Conservation (phyloP, 306 rosid species). For the Trifolium fragiferum region DNA sequence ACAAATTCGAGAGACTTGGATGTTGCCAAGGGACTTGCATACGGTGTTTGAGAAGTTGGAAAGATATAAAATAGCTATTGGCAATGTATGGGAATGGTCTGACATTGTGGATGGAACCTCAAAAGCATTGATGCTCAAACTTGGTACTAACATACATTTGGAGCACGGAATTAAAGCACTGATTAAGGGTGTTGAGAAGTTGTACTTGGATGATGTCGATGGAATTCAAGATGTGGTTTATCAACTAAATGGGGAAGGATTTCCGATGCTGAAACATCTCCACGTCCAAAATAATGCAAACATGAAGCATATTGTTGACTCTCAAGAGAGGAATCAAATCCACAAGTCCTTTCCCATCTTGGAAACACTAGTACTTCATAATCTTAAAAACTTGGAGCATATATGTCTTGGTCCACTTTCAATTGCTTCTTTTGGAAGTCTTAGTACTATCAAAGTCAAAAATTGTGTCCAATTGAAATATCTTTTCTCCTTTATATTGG, state of each 20-base stretch:
- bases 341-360: neutral
- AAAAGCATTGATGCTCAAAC: slow-evolving; percentile 12
- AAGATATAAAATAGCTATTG: slow-evolving; percentile 6
- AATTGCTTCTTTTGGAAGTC: neutral
- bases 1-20: slow-evolving; percentile 2
- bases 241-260: neutral
- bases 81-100: slow-evolving; percentile 27
- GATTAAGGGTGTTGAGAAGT: neutral
- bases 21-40: slow-evolving; percentile 6
- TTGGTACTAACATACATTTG: slow-evolving; percentile 3
- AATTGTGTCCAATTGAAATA: neutral
- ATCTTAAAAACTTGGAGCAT: slow-evolving; percentile 1
- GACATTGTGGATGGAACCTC: neutral
- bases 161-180: slow-evolving; percentile 10
- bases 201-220: slow-evolving; percentile 14
- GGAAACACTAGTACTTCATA: neutral
- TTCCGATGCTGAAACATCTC: neutral
- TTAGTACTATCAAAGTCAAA: slow-evolving; percentile 6
- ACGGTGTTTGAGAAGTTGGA: slow-evolving; percentile 9
- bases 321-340: neutral
- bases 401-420: slow-evolving; percentile 5
- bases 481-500: slow-evolving; percentile 13
- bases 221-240: slow-evolving; percentile 23
- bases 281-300: slow-evolving; percentile 14
- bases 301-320: slow-evolving; percentile 5